Evolutionary conservation across 306 rosid species (phyloP), one percentile per base, ranked within the genome.

Genomic region (Dryas drummondii): DNA sequence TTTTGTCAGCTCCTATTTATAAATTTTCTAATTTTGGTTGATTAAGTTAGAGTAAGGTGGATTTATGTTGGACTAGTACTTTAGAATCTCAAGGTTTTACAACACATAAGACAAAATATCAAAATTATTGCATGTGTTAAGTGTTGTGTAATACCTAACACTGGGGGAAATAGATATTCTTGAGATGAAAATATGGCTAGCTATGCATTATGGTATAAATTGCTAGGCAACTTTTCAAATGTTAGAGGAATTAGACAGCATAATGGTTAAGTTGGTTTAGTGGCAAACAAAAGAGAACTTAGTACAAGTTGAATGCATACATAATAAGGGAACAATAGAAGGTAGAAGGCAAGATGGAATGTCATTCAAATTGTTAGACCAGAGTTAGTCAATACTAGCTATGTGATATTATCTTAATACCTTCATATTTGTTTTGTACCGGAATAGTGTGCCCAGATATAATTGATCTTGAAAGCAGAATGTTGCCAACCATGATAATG

Each of bases 401-500:
- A 5, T 50, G 47, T 50, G 26, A 26, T 27, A 32, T 50, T 68
- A 4, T 69, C 51, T 51, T 49, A 14, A 14, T 50, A 50, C 13
- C 59, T 7, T 26, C 58, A 37, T 69, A 17, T 69, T 40, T 37
- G 26, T 14, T 9, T 22, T 57, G 0, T 47, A 49, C 9, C 13
- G 50, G 19, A 46, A 32, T 50, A 37, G 17, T 37, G 22, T 48
- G n/a, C n/a, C 7, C 14, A 15, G 46, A 75, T 66, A 32, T 52
- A 15, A 63, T 49, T 49, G 53, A 76, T 80, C 69, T 49, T 74
- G 32, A 48, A 70, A 13, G 63, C 70, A 62, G 11, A 67, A 32
- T 59, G 60, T 60, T 49, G 13, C 42, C 12, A 41, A 32, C n/a
- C 42, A 50, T 52, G 72, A 59, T 40, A 71, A 61, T 71, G 73